phyloP scores from a whole-genome alignment of 805 yeast genomes.

The Candida taoyuanica region DNA sequence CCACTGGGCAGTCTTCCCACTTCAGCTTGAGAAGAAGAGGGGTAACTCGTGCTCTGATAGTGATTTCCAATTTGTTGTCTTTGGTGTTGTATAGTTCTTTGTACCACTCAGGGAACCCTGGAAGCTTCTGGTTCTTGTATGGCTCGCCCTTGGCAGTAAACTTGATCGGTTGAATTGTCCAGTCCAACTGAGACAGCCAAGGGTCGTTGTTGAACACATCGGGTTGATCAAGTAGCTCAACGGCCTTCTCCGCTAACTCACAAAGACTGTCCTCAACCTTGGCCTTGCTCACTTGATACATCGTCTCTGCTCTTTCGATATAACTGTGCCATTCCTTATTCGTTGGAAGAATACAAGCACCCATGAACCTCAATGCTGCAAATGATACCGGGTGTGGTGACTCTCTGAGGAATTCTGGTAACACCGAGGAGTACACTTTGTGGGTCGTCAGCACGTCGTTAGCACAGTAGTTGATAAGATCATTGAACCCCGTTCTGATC shows the following conservation, averaged over 20 bases:
- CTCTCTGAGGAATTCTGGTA: constrained; percentile 59
- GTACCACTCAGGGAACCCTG: constrained; percentile 96
- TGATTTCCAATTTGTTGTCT: constrained; percentile 46
- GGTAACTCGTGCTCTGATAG: constrained; percentile 69
- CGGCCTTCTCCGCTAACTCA: constrained; percentile 56
- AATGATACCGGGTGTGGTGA: constrained; percentile 95
- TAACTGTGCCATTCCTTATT: constrained; percentile 69
- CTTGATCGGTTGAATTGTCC: constrained; percentile 64
- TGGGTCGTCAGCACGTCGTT: constrained; percentile 76
- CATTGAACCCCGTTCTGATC: constrained; percentile 52
- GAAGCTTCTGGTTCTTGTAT: constrained; percentile 67
- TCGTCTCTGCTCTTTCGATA: constrained; percentile 59
- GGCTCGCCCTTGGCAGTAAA: constrained; percentile 67
- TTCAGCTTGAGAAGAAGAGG: constrained; percentile 71
- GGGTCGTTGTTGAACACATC: constrained; percentile 59
- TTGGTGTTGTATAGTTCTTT: constrained; percentile 45
- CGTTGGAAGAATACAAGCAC: constrained; percentile 76
- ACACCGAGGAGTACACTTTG: constrained; percentile 58
- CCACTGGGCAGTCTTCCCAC: constrained; percentile 82
- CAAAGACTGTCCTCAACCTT: constrained; percentile 56
- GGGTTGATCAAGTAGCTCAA: constrained; percentile 38
- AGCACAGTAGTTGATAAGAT: constrained; percentile 77
- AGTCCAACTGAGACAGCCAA: constrained; percentile 87
- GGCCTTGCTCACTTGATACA: constrained; percentile 54
- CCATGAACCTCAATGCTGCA: constrained; percentile 75